Percentiles rank a stretch among this genome's conserved stretches.
Conservation (phyloP, 2,329 filamentous ascomycete genomes). For the Cladosporium sp. region DNA sequence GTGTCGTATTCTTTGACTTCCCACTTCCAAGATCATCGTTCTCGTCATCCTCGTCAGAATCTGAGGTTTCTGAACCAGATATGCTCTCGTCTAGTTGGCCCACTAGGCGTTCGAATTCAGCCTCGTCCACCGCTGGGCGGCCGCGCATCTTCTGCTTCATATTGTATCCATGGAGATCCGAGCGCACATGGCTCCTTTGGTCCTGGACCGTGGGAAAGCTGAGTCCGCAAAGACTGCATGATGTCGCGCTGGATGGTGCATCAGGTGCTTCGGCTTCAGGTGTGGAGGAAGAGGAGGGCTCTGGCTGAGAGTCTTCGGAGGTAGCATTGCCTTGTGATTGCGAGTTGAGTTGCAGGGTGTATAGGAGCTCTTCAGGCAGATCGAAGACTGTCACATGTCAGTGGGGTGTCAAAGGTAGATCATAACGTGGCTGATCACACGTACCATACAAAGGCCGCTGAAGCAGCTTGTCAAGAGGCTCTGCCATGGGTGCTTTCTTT, state of each 20-base stretch:
- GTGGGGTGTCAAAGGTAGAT: background rate
- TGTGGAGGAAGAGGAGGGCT: slow-evolving; percentile 15
- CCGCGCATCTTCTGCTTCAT: slow-evolving; percentile 85
- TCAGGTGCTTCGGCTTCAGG: background rate
- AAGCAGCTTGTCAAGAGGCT: slow-evolving; percentile 32
- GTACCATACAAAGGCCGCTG: slow-evolving; percentile 49
- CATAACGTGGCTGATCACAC: slow-evolving; percentile 13
- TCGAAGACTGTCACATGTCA: slow-evolving; percentile 63
- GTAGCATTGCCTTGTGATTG: slow-evolving; percentile 40
- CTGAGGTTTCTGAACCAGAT: slow-evolving; percentile 66
- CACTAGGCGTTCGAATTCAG: slow-evolving; percentile 80
- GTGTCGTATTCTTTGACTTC: slow-evolving; percentile 60
- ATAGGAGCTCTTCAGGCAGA: slow-evolving; percentile 69
- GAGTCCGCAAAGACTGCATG: slow-evolving; percentile 76
- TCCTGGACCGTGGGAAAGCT: slow-evolving; percentile 70
- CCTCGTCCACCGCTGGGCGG: slow-evolving; percentile 66
- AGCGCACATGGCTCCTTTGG: slow-evolving; percentile 80
- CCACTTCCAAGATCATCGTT: slow-evolving; percentile 51
- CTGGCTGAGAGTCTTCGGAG: slow-evolving; percentile 25
- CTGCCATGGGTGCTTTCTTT: background rate
- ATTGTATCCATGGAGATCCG: slow-evolving; percentile 91
- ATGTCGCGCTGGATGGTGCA: slow-evolving; percentile 54
- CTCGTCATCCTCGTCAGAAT: slow-evolving; percentile 66
- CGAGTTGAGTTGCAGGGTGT: slow-evolving; percentile 59
- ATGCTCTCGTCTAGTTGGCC: slow-evolving; percentile 85